Evolutionary conservation across 2,329 filamentous ascomycete genomes (phyloP).

Genomic region (Neocatenulostroma microsporum): DNA sequence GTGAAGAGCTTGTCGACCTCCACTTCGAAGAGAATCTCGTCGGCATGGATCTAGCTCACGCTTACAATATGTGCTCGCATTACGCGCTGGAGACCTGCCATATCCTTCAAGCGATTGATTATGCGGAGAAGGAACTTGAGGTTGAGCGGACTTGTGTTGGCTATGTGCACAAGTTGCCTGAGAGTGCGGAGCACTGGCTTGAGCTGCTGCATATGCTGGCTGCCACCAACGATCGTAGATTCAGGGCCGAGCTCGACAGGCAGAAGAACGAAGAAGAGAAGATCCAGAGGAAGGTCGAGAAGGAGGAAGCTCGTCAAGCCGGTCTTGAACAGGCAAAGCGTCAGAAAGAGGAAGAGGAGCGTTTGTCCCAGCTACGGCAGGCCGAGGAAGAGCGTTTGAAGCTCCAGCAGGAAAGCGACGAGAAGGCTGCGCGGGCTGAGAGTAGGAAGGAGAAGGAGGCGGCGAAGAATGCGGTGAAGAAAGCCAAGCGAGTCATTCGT

Average conservation of each 20-base stretch:
- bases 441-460: background rate
- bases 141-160: conserved; percentile 18
- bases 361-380: no score
- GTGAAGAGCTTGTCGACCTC: conserved; percentile 13
- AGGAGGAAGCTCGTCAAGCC: conserved; percentile 10
- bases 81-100: conserved; percentile 13
- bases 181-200: conserved; percentile 10
- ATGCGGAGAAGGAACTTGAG: conserved; percentile 15
- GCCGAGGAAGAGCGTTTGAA: background rate
- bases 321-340: no score
- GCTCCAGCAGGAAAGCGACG: no score
- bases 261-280: conserved; percentile 8
- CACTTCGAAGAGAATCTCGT: conserved; percentile 16
- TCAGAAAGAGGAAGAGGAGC: background rate
- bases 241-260: conserved; percentile 4
- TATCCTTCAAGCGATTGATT: conserved; percentile 14
- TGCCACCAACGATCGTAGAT: background rate
- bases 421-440: background rate
- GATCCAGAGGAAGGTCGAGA: conserved; percentile 12
- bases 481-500: background rate
- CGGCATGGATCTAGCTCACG: conserved; percentile 17
- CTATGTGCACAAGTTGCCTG: background rate
- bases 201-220: conserved; percentile 7
- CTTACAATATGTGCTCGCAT: conserved; percentile 14
- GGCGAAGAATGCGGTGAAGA: conserved; percentile 1